Conservation (phyloP, 805 yeast genomes). For the Lipomyces sp. region DNA sequence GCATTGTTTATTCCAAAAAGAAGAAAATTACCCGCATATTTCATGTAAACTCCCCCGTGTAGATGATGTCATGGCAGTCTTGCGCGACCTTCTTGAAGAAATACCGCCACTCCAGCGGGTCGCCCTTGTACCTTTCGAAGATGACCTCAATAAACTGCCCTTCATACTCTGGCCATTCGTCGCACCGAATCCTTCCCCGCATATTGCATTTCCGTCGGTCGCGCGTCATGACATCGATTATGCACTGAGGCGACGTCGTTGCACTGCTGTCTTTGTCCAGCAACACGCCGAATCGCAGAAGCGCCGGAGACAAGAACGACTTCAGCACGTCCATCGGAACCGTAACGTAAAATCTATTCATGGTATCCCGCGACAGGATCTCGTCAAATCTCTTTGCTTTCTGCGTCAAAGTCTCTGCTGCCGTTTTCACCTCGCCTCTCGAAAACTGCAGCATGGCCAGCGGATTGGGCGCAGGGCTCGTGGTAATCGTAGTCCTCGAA, state of each 20-base stretch:
- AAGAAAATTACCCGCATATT: no score
- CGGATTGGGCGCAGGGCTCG: not conserved
- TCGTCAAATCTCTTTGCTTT: slow-evolving; percentile 31
- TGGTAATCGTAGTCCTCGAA: not conserved
- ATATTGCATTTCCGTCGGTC: slow-evolving; percentile 31
- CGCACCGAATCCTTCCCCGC: slow-evolving; percentile 30
- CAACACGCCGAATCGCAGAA: slow-evolving; percentile 42
- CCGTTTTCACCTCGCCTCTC: slow-evolving; percentile 7
- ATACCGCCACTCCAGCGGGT: slow-evolving; percentile 72
- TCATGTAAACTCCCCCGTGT: slow-evolving; percentile 4
- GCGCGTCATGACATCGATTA: not conserved
- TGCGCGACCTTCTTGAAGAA: slow-evolving; percentile 57
- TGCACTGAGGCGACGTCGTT: slow-evolving; percentile 20
- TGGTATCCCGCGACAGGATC: slow-evolving; percentile 42
- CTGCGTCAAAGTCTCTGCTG: slow-evolving; percentile 32
- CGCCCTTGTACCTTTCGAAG: slow-evolving; percentile 57
- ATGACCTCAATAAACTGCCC: slow-evolving; percentile 45
- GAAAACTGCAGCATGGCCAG: slow-evolving; percentile 18
- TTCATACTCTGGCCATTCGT: slow-evolving; percentile 7
- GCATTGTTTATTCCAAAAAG: no score
- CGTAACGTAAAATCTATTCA: slow-evolving; percentile 53
- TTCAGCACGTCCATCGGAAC: slow-evolving; percentile 46
- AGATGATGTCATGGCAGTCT: slow-evolving; percentile 41
- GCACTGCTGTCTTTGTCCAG: slow-evolving; percentile 32
- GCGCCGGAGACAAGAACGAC: slow-evolving; percentile 43